A percentile compares a stretch with the other conserved stretches of the same genome.
phyloP scores from a whole-genome alignment of 257 asterid genomes.

The Nicotiana noctiflora region DNA sequence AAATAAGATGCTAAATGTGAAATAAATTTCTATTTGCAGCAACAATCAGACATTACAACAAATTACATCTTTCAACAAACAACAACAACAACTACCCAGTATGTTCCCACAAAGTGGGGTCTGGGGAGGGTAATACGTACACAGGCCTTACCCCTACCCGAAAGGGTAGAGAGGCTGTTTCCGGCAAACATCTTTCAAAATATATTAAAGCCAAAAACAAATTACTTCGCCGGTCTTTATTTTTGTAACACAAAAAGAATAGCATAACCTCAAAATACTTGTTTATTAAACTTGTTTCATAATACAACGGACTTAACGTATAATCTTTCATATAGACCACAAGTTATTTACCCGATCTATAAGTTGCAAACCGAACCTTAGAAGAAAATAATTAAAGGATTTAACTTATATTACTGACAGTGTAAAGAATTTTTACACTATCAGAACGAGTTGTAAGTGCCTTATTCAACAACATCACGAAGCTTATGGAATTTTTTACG shows the following conservation, averaged over 20 bases:
- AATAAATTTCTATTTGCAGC: no score
- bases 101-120: no score
- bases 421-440: background rate
- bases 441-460: background rate
- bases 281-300: background rate
- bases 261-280: background rate
- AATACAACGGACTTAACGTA: background rate
- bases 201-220: background rate
- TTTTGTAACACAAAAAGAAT: background rate
- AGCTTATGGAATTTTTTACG: constrained; percentile 24
- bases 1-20: no score
- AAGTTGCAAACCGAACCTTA: background rate
- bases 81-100: no score
- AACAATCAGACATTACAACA: background rate
- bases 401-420: background rate
- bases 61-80: background rate
- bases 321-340: background rate
- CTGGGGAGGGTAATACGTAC: no score
- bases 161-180: no score
- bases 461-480: constrained; percentile 23
- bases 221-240: background rate
- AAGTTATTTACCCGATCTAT: background rate
- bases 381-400: background rate
- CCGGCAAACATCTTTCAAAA: background rate
- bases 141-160: no score